Evolutionary conservation across 2,329 filamentous ascomycete genomes (phyloP).

Genomic region (Fusarium algeriense): DNA sequence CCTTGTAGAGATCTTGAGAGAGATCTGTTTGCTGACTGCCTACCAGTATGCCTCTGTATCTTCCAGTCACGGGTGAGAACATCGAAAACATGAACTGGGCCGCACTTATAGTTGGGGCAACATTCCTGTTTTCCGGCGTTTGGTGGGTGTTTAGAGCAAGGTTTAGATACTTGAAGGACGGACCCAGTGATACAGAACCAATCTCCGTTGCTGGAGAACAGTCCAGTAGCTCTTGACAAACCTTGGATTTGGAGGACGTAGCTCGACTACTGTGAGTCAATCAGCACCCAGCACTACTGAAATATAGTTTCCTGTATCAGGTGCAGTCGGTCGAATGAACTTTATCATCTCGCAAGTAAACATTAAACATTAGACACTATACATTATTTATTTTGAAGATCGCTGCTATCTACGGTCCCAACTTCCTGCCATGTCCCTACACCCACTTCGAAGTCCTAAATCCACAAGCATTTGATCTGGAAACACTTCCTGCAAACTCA

Average conservation of each 20-base stretch:
- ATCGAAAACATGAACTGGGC: slow-evolving; percentile 32
- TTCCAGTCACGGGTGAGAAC: slow-evolving; percentile 11
- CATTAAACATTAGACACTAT: neutral
- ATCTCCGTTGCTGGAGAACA: fast-evolving
- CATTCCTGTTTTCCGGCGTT: slow-evolving; percentile 1
- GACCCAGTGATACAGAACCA: fast-evolving
- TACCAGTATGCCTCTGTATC: slow-evolving; percentile 12
- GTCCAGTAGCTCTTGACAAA: fast-evolving
- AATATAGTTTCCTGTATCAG: too few relatives aligned
- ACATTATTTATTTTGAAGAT: neutral
- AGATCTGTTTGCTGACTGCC: neutral
- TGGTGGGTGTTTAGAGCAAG: slow-evolving; percentile 16
- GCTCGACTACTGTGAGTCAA: too few relatives aligned
- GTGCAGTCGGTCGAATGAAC: too few relatives aligned
- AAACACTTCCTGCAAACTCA: too few relatives aligned
- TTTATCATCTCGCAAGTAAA: neutral
- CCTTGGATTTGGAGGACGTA: too few relatives aligned
- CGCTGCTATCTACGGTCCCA: too few relatives aligned
- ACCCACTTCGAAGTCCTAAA: too few relatives aligned
- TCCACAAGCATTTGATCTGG: too few relatives aligned
- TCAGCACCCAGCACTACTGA: too few relatives aligned
- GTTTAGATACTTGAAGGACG: slow-evolving; percentile 4
- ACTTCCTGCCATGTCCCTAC: too few relatives aligned
- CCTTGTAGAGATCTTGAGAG: fast-evolving
- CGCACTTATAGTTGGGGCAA: slow-evolving; percentile 6